Evolutionary conservation across 768 basidiomycete species (phyloP).

Genomic region (Trametopsis cervina): DNA sequence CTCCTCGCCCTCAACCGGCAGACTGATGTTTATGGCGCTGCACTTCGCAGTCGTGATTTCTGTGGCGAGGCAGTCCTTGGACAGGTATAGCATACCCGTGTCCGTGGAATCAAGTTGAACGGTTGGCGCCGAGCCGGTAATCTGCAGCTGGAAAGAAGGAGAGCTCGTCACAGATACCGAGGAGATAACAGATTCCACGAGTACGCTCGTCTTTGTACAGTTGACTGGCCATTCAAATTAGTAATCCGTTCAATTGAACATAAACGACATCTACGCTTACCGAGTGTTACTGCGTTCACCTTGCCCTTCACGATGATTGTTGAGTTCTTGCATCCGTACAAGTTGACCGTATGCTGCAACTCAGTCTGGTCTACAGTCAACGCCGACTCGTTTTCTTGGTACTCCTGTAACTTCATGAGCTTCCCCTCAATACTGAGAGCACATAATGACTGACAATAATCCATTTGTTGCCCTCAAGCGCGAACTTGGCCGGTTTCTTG

Average conservation of each 20-base stretch:
- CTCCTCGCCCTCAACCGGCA: constrained; percentile 84
- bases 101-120: constrained; percentile 93
- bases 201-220: constrained; percentile 79
- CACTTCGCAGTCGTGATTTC: constrained; percentile 96
- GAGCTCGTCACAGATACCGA: constrained; percentile 84
- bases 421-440: background rate
- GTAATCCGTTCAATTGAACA: too few relatives aligned
- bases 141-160: constrained; percentile 89
- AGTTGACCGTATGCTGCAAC: constrained; percentile 77
- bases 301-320: constrained; percentile 87
- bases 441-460: constrained; percentile 52
- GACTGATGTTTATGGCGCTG: constrained; percentile 83
- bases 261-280: constrained; percentile 49
- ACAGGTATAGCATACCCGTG: constrained; percentile 91
- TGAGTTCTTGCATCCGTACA: constrained; percentile 86
- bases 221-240: too few relatives aligned
- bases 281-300: constrained; percentile 86
- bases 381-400: constrained; percentile 74
- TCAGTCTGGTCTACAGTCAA: constrained; percentile 72
- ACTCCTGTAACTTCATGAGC: constrained; percentile 52
- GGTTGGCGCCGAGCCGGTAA: constrained; percentile 85
- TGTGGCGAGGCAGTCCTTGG: constrained; percentile 65
- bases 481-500: constrained; percentile 90
- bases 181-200: constrained; percentile 92
- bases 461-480: constrained; percentile 92